These are phyloP conservation scores for Pleurozium schreberi DNA, from an alignment of 225 moss, liverwort and hornwort genomes.

Conservation along the genomic window DNA sequence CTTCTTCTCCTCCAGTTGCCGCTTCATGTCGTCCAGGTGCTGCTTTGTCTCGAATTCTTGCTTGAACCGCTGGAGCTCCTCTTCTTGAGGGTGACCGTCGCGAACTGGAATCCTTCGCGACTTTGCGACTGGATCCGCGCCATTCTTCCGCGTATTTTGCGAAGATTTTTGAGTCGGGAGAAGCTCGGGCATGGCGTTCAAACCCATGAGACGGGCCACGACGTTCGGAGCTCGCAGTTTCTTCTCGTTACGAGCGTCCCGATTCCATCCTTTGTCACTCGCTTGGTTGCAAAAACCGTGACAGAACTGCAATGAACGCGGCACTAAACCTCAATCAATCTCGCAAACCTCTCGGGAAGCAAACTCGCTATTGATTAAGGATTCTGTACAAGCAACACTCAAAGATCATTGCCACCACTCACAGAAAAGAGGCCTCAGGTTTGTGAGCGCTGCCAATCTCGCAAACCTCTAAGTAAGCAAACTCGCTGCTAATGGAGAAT, in stretches of 20 bases:
- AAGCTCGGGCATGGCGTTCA: conserved; percentile 55
- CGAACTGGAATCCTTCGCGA: background rate
- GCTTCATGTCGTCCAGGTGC: conserved; percentile 31
- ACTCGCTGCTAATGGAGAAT: background rate
- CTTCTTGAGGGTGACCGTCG: conserved; percentile 64
- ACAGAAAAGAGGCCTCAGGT: no score
- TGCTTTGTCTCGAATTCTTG: conserved; percentile 62
- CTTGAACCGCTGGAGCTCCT: conserved; percentile 76
- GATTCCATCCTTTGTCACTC: conserved; percentile 3
- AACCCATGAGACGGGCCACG: conserved; percentile 79
- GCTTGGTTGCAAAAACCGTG: conserved; percentile 5
- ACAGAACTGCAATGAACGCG: conserved; percentile 13
- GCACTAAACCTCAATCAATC: background rate
- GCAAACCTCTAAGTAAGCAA: background rate
- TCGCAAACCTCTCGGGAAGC: background rate
- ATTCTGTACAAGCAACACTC: background rate
- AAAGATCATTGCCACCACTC: background rate
- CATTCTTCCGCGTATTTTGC: conserved; percentile 5
- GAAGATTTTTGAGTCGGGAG: conserved; percentile 11
- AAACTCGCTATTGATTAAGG: no score
- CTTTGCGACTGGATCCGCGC: background rate
- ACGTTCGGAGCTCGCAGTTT: conserved; percentile 54
- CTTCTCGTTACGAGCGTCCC: conserved; percentile 27
- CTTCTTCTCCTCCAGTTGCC: conserved; percentile 56
- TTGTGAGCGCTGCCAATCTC: background rate